Evolutionary conservation across 495 filamentous ascomycete genomes (phyloP), one percentile per base, ranked within the genome.

Genomic region (Lichenothelia convexa): DNA sequence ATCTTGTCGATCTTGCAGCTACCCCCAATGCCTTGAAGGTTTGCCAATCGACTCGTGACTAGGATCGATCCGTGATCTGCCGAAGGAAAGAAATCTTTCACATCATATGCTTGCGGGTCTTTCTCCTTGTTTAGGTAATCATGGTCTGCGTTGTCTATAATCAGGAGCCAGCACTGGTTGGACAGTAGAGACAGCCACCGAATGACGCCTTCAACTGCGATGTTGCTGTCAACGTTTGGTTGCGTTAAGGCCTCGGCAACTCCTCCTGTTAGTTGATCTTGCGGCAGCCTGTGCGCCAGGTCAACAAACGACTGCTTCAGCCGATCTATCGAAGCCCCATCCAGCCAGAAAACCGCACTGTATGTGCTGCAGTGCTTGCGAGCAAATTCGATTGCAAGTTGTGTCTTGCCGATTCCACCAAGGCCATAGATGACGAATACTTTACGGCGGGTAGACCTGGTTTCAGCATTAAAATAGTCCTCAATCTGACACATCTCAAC

Each of bases 81-180:
- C 11, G 18, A 6, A 22, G 54, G 54, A 30, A 62, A 55, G 39
- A 51, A 61, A 19, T 47, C 29, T 8, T 0, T 30, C 26, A 61
- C 48, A 40, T 61, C 54, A 44, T 55, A 62, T 32, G 36, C 45
- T 39, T 45, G 21, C 9, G 36, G 15, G 43, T 40, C 38, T 16
- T 38, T 16, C 22, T 46, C 30, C 17, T 51, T n/a, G 0, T 34
- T 5, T 0, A 43, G 38, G n/a, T 44, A 49, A 39, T 60, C 51
- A 37, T 49, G 46, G 41, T 64, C 57, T 30, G 61, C 46, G 44
- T 62, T 62, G 31, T 63, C 58, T 24, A 62, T 53, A 33, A 62
- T 50, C 16, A 63, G 44, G 8, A 63, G 41, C 58, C 57, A 64
- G 16, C 42, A 30, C 3, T 43, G 40, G 39, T 62, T 62, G 1